Conservation (phyloP, 768 basidiomycete genomes). For the Tylopilus subfusipes region DNA sequence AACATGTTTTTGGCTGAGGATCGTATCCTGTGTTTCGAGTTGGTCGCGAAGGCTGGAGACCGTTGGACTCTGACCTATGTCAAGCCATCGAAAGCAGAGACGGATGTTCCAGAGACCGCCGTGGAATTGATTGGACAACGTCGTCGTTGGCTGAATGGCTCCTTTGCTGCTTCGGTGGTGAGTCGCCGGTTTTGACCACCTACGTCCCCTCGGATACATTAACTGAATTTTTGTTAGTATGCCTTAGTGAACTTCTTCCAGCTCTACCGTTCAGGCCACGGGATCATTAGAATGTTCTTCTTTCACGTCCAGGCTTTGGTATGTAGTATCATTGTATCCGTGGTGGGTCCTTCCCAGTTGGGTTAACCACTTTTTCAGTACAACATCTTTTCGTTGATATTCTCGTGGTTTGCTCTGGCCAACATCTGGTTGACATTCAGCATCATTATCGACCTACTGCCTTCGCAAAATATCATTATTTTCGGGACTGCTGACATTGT, state of each 20-base stretch:
- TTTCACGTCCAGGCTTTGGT: slow-evolving; percentile 91
- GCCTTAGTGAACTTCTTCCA: slow-evolving; percentile 91
- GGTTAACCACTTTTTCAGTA: slow-evolving; percentile 49
- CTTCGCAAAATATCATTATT: slow-evolving; percentile 46
- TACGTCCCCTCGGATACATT: neutral
- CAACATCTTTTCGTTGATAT: slow-evolving; percentile 78
- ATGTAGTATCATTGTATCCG: slow-evolving; percentile 29
- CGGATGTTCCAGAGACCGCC: slow-evolving; percentile 93
- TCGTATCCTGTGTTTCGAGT: slow-evolving; percentile 95
- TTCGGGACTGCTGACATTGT: slow-evolving; percentile 75
- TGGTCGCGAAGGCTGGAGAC: slow-evolving; percentile 86
- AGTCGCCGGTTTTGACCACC: slow-evolving; percentile 30
- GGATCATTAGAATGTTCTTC: slow-evolving; percentile 92
- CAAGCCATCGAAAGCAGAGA: slow-evolving; percentile 94
- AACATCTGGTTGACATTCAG: slow-evolving; percentile 95
- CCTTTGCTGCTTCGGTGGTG: slow-evolving; percentile 88
- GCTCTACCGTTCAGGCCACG: slow-evolving; percentile 83
- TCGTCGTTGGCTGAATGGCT: slow-evolving; percentile 95
- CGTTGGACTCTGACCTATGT: slow-evolving; percentile 89
- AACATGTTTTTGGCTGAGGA: slow-evolving; percentile 92
- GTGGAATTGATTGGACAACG: slow-evolving; percentile 93
- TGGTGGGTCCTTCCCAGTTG: neutral
- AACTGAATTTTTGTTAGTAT: slow-evolving; percentile 49
- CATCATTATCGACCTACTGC: slow-evolving; percentile 88
- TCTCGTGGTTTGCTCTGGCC: slow-evolving; percentile 91